Base-by-base conservation (phyloP, 345 rosid genomes). In the Reutealis trisperma region DNA sequence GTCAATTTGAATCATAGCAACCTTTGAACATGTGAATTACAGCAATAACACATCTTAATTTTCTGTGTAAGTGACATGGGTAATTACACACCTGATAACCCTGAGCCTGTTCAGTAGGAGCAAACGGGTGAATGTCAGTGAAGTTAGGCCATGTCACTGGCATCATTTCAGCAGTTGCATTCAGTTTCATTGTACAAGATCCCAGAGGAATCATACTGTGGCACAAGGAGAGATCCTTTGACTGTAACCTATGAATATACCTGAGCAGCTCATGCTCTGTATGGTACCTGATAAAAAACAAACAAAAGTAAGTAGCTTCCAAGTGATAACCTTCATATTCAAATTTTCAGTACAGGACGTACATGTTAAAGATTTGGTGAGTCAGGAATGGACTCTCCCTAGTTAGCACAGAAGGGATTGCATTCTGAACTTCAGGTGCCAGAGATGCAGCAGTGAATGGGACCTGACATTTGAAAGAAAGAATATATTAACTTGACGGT, bases 141-240 rank as follows among this genome's bases (percentile, higher is more conserved):
- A 96, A 96, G 81, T 82, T 86, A 64, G 99, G 97, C 90, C 90
- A 93, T 67, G 99, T 88, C 79, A 96, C 98, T 9, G 99, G 98
- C 93, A 91, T 90, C 99, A 96, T 96, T 86, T 96, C 99, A 66
- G 92, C 81, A 42, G 99, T 96, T 67, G 99, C 99, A 73, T 96
- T 96, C 88, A 96, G 75, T 85, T 96, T 96, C 99, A 94, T 94
- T 0, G 99, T 96, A 79, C 99, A 92, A 82, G 99, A 96, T 77
- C 99, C 98, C 86, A 96, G 78, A 6, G 99, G 97, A 86, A 96
- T 96, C 99, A 96, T 96, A 82, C 98, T 92, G 83, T 96, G 99
- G 91, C 99, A 96, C 79, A 92, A 81, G 59, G 99, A 96, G 71
- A 96, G 93, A 90, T 96, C 99, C 84, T 91, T 93, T 44, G 94